These are phyloP conservation scores for Xylaria flabelliformis DNA, from an alignment of 495 filamentous ascomycete genomes.

Conservation along the genomic window DNA sequence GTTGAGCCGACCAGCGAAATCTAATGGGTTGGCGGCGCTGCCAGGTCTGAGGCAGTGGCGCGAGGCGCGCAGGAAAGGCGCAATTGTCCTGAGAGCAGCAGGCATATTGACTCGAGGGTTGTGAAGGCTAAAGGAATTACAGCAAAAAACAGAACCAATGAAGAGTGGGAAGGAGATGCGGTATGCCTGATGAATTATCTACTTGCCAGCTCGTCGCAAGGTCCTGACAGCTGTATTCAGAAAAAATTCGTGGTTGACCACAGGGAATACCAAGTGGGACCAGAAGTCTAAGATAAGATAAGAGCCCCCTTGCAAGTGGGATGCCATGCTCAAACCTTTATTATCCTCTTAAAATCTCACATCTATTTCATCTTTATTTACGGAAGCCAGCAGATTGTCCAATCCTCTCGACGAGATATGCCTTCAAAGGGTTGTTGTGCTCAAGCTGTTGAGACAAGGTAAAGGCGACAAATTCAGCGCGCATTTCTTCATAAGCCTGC, in stretches of 20 bases:
- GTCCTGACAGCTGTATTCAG: slow-evolving; percentile 31
- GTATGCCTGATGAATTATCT: slow-evolving; percentile 18
- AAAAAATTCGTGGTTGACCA: slow-evolving; percentile 37
- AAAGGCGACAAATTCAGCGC: slow-evolving; percentile 13
- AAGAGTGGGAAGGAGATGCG: slow-evolving; percentile 5
- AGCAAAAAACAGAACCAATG: slow-evolving; percentile 34
- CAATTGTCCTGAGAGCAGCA: slow-evolving; percentile 66
- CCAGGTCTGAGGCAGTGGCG: slow-evolving; percentile 67
- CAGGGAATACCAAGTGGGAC: not conserved
- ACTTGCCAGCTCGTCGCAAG: slow-evolving; percentile 30
- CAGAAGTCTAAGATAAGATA: slow-evolving; percentile 22
- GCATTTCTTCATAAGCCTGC: slow-evolving; percentile 18
- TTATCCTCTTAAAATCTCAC: not conserved
- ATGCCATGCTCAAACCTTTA: not conserved
- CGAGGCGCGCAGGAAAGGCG: slow-evolving; percentile 73
- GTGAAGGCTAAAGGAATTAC: slow-evolving; percentile 40
- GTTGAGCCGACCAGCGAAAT: slow-evolving; percentile 65
- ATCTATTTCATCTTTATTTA: not conserved
- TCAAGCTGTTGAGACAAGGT: slow-evolving; percentile 24
- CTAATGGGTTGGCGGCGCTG: slow-evolving; percentile 67
- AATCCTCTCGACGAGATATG: slow-evolving; percentile 20
- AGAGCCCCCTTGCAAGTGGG: not conserved
- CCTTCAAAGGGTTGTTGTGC: slow-evolving; percentile 18
- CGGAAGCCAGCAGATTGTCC: not conserved
- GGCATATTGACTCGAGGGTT: slow-evolving; percentile 61